A percentile compares a stretch with the other conserved stretches of the same genome.
Conservation (phyloP, 2,329 filamentous ascomycete species). For the Cladosporium sphaerospermum region DNA sequence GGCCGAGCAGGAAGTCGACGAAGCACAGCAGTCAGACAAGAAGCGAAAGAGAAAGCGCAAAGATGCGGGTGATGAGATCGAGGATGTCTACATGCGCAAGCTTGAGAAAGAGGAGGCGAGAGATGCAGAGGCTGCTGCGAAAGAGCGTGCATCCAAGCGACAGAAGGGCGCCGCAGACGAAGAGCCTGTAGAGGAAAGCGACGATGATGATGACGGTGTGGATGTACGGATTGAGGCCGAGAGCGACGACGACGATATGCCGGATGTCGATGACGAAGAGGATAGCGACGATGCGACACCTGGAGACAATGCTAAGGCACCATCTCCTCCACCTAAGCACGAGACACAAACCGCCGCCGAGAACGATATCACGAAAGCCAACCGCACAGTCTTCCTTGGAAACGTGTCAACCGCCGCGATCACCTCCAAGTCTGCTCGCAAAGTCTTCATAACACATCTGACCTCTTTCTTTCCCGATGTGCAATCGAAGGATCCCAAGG, state of each 20-base stretch:
- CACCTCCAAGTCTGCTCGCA: conserved; percentile 73
- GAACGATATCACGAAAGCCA: conserved; percentile 72
- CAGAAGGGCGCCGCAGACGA: conserved; percentile 24
- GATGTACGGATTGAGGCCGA: conserved; percentile 18
- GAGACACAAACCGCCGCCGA: conserved; percentile 41
- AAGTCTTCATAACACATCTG: conserved; percentile 68
- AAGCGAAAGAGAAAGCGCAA: conserved; percentile 54
- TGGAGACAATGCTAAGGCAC: conserved; percentile 21
- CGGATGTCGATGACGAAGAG: conserved; percentile 31
- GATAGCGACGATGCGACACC: conserved; percentile 28
- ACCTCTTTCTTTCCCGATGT: conserved; percentile 61
- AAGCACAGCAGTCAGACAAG: conserved; percentile 18
- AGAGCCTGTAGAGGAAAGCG: conserved; percentile 20
- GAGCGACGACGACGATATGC: conserved; percentile 23
- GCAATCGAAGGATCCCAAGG: conserved; percentile 34
- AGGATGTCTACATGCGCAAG: conserved; percentile 16
- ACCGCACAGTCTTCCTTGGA: conserved; percentile 83
- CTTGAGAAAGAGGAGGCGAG: conserved; percentile 44
- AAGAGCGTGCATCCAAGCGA: conserved; percentile 27
- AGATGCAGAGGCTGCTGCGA: conserved; percentile 22
- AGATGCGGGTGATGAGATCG: conserved; percentile 39
- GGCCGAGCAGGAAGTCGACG: conserved; percentile 6
- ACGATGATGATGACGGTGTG: conserved; percentile 15
- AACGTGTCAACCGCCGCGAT: conserved; percentile 84
- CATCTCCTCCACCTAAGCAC: conserved; percentile 53